phyloP scores from a whole-genome alignment of 2,329 filamentous ascomycete genomes.

The Hypoxylon sp. region DNA sequence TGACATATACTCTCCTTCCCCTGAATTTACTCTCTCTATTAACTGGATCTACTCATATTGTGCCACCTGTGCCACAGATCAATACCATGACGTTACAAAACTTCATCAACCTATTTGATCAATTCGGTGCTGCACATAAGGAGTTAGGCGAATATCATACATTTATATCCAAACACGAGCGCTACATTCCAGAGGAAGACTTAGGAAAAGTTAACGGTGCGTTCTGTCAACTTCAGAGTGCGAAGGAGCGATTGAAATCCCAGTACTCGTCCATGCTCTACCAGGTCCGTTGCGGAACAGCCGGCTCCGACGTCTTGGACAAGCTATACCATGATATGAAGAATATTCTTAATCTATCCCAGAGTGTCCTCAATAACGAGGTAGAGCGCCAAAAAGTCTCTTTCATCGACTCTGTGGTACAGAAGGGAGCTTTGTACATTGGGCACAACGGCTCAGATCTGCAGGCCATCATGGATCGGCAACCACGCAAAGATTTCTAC shows the following conservation, averaged over 20 bases:
- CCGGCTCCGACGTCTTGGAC: not conserved
- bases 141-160: not conserved
- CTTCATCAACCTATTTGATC: not conserved
- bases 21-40: not conserved
- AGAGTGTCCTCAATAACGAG: not conserved
- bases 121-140: not conserved
- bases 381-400: not conserved
- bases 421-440: not conserved
- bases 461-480: not conserved
- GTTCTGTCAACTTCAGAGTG: not conserved
- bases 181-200: not conserved
- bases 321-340: conserved; percentile 1
- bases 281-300: not conserved
- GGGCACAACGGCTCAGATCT: not conserved
- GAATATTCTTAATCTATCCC: not conserved
- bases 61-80: not conserved
- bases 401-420: conserved; percentile 1
- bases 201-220: not conserved
- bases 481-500: conserved; percentile 1
- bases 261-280: not conserved
- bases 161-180: not conserved
- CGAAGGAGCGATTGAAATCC: not conserved
- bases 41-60: not conserved
- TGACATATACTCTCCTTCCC: not conserved
- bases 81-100: not conserved